Percentiles rank a stretch among this genome's conserved stretches.
Evolutionary conservation across 129 eudicot species (phyloP).

Genomic region (Cynara cardunculus): DNA sequence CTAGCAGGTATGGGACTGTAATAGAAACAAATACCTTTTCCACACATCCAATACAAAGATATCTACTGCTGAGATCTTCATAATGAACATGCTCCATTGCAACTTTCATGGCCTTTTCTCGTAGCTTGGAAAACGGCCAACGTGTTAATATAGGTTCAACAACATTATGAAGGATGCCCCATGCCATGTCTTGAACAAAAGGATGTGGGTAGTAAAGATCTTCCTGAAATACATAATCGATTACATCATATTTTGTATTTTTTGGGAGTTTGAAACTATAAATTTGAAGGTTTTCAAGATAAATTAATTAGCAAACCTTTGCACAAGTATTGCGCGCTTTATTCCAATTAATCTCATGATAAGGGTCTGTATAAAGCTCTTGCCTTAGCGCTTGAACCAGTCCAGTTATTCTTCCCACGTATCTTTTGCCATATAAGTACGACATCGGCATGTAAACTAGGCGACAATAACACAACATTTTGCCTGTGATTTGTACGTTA

Average conservation of each 20-base stretch:
- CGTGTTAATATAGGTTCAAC: slow-evolving; percentile 45
- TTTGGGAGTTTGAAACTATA: background rate
- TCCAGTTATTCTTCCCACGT: slow-evolving; percentile 47
- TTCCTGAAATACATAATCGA: slow-evolving; percentile 37
- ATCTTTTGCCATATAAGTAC: slow-evolving; percentile 56
- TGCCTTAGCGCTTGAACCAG: slow-evolving; percentile 44
- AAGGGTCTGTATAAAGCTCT: slow-evolving; percentile 48
- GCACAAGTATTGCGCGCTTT: slow-evolving; percentile 50
- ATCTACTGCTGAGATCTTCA: slow-evolving; percentile 53
- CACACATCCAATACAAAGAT: slow-evolving; percentile 59
- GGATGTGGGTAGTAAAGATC: slow-evolving; percentile 62
- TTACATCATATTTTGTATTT: background rate
- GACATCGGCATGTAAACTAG: slow-evolving; percentile 66
- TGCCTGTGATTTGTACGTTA: slow-evolving; percentile 33
- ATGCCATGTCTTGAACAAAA: slow-evolving; percentile 45
- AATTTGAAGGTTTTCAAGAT: background rate
- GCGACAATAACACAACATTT: slow-evolving; percentile 56
- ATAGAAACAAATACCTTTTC: slow-evolving; percentile 44
- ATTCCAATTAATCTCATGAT: slow-evolving; percentile 53
- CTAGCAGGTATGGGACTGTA: background rate
- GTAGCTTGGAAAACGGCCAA: slow-evolving; percentile 46
- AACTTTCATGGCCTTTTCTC: slow-evolving; percentile 44
- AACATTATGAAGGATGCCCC: slow-evolving; percentile 44
- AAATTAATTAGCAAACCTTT: slow-evolving; percentile 34
- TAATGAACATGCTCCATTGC: slow-evolving; percentile 64